Evolutionary conservation across 257 asterid species (phyloP), one percentile per base, ranked within the genome.

Genomic region (Primulina eburnea): DNA sequence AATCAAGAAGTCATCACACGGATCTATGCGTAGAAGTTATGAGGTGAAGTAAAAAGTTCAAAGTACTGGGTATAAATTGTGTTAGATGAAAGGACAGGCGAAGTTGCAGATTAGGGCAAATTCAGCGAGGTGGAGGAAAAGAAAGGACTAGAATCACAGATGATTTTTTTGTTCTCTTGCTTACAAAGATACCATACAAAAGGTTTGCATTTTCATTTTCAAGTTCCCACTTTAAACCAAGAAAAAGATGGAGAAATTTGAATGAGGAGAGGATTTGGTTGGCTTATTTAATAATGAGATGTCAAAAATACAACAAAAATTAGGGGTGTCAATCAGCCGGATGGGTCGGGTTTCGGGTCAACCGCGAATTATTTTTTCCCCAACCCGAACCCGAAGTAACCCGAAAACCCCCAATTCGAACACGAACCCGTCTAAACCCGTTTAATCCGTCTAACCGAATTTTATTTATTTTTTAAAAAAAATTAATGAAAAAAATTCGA

Each of bases 41-140:
- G 47, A 38, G 17, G 55, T 69, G 24, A 18, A 10, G 20, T 26
- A 58, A 68, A 50, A 56, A 20, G 74, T 60, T 79, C 47, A 76
- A 80, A 77, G 82, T 84, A 75, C 60, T 35, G 77, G 82, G 82
- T 82, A 76, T 71, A 73, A 71, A 84, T 78, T 77, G 73, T 69
- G 64, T 50, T 43, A 29, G 65, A 61, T 71, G 77, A 80, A 81
- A 80, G 76, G 81, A 79, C 79, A 79, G 76, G 34, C 28, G 75
- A 60, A 29, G 77, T 62, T 65, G 24, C 40, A 69, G 75, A 75
- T 76, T 78, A 74, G 62, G 58, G 75, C 82, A 73, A 77, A 80
- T 77, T 75, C 77, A 72, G 83, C 76, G 81, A 78, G 60, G 68
- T 8, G 62, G 73, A 34, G 64, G 20, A 55, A 66, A 62, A 56